Base-by-base conservation (phyloP, 805 yeast genomes). In the Clavispora fructus region DNA sequence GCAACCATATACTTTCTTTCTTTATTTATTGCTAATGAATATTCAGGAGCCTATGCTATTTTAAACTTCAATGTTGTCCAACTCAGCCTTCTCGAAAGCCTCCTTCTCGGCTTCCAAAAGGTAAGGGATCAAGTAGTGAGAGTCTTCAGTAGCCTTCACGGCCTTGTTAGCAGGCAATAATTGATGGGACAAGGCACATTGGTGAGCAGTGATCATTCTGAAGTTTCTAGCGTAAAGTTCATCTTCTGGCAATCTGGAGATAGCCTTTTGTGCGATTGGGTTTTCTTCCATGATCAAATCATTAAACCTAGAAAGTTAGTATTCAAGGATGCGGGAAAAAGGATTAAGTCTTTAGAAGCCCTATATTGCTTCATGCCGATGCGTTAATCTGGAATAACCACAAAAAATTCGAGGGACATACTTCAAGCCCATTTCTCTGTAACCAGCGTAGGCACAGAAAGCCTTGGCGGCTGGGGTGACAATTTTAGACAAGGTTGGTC, bases 101-200 rank as follows among this genome's bases (percentile, higher is more conserved):
- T 88, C 97, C 60, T 87, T 88, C 76, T 94, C 98, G 51, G 92
- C 95, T 77, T 94, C 97, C 63, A 91, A 79, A 52, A 94, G 74
- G 75, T 86, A 87, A 58, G 97, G 97, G 49, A 87, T 70, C 64
- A 94, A 77, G 74, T 90, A 91, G 58, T 86, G 86, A 47, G 71
- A 69, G 68, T 88, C 96, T 52, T 92, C 92, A 62, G 82, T 87
- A 28, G 89, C 80, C 67, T 82, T 80, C 52, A 87, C 74, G 60
- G 84, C 85, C 71, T 92, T 84, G 62, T 78, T 78, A 52, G 80
- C 76, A 60, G 98, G 96, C 60, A 94, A 78, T 51, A 94, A 70
- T 62, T 87, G 90, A 68, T 89, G 95, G 47, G 91, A 76, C 57
- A 91, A 75, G 41, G 91, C 78, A 46, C 81, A 78, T 77, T 94